Evolutionary conservation across 1,139 yeast species (phyloP), one percentile per base, ranked within the genome.

Genomic region (Candida sp.): DNA sequence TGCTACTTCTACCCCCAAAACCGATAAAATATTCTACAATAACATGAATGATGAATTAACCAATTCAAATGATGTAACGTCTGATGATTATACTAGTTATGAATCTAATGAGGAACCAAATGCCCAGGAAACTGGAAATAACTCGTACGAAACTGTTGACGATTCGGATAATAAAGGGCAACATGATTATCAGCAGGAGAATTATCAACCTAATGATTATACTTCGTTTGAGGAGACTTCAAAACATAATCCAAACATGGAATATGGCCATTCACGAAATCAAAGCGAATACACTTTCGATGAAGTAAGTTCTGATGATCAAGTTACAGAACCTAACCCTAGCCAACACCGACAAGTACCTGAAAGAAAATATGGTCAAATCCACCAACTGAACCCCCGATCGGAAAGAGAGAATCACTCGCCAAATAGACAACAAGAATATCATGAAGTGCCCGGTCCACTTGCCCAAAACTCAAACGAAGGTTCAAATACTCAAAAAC

Each of bases 1-100:
- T 1, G 68, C 70, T 7, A 70, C 75, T 2, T 70, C 75, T 2
- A 70, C 76, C 0, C 75, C 75, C 0, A 66, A 66, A 42, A 56
- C 54, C 21, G 53, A 49, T 32, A 66, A 60, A 44, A 39, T 41
- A n/a, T 29, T 25, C 22, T 45, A 50, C 21, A 50, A 54, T 43
- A 49, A 50, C 12, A 43, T 35, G 35, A 42, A 42, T 3, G 23
- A 42, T 8, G 32, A 35, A 15, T n/a, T 41, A 22, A 22, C 35
- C 15, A 43, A 41, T 21, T 37, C 38, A 4, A 35, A 36, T 2
- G 41, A 36, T 0, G 21, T 29, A 36, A 41, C 48, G 21, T 53
- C 50, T 5, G 62, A 63, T 41, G 70, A 63, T 12, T 67, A 64
- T 46, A 63, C 73, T 2, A 65, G 75, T 0, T 69, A 61, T 45